Conservation (phyloP, 352 stramenopile species). For the Phytophthora melonis region DNA sequence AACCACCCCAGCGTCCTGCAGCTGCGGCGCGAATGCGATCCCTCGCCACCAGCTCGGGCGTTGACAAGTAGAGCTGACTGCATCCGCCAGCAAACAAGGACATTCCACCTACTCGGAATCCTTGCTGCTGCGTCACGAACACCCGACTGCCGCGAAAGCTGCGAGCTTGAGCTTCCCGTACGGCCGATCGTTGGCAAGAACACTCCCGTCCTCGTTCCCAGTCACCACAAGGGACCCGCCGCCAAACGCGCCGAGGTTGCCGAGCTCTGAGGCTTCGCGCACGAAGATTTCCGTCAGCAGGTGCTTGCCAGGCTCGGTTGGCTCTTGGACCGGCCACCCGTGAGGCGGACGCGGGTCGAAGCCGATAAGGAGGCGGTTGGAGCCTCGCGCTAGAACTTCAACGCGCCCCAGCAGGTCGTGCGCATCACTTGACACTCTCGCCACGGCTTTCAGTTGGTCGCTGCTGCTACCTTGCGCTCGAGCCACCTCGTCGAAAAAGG, state of each 20-base stretch:
- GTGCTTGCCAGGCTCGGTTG: constrained; percentile 15
- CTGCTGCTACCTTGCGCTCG: constrained; percentile 16
- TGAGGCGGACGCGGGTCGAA: constrained; percentile 31
- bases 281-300: constrained; percentile 44
- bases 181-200: constrained; percentile 17
- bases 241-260: constrained; percentile 19
- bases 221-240: constrained; percentile 32
- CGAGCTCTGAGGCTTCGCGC: constrained; percentile 28
- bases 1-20: constrained; percentile 22
- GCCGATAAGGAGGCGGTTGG: constrained; percentile 25
- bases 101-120: constrained; percentile 12
- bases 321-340: constrained; percentile 28
- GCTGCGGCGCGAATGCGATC: constrained; percentile 22
- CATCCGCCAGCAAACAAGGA: constrained; percentile 13
- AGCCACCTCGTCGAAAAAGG: constrained; percentile 37
- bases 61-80: constrained; percentile 24
- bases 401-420: constrained; percentile 23
- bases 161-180: constrained; percentile 33
- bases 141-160: constrained; percentile 24
- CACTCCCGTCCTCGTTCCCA: constrained; percentile 12
- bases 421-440: constrained; percentile 30
- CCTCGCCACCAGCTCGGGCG: constrained; percentile 17
- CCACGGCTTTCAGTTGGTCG: constrained; percentile 32
- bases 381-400: constrained; percentile 23
- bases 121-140: constrained; percentile 24